Evolutionary conservation across 2,329 filamentous ascomycete species (phyloP).

Genomic region (Cladophialophora carrionii): DNA sequence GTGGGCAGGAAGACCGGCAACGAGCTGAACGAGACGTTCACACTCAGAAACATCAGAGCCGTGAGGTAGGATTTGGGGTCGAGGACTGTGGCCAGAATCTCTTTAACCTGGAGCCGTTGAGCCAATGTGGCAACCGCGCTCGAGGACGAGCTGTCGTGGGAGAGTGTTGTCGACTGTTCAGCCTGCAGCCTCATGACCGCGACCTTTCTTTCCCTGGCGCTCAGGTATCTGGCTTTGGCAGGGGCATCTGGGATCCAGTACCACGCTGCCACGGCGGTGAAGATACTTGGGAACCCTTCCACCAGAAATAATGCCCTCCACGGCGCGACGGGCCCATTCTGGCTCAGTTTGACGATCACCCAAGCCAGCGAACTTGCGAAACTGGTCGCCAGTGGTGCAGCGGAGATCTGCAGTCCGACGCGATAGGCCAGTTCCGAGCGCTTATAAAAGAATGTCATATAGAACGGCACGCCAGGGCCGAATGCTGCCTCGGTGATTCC

Average conservation of each 20-base stretch:
- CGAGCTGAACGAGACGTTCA: slow-evolving; percentile 85
- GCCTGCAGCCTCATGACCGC: slow-evolving; percentile 63
- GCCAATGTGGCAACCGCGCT: slow-evolving; percentile 2
- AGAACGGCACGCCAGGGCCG: slow-evolving; percentile 66
- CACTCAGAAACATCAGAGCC: slow-evolving; percentile 80
- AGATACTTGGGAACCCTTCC: slow-evolving; percentile 80
- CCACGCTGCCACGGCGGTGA: slow-evolving; percentile 76
- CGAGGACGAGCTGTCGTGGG: not conserved
- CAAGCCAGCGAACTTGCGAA: slow-evolving; percentile 78
- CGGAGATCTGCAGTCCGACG: slow-evolving; percentile 84
- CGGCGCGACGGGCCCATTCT: slow-evolving; percentile 69
- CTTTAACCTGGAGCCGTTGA: slow-evolving; percentile 22
- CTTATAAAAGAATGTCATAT: slow-evolving; percentile 66
- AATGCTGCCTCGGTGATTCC: slow-evolving; percentile 66
- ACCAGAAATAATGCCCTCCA: slow-evolving; percentile 86
- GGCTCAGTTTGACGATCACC: slow-evolving; percentile 71
- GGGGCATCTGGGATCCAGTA: slow-evolving; percentile 76
- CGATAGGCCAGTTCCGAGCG: slow-evolving; percentile 77
- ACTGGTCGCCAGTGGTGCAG: slow-evolving; percentile 62
- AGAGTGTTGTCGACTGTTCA: slow-evolving; percentile 24
- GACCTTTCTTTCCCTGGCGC: slow-evolving; percentile 66
- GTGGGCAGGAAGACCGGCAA: slow-evolving; percentile 86
- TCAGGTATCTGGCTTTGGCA: slow-evolving; percentile 65
- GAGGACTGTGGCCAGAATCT: slow-evolving; percentile 35
- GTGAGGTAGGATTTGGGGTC: slow-evolving; percentile 76